Evolutionary conservation across 176 grass and related monocot genomes (phyloP).

Genomic region (Oryza longistaminata): DNA sequence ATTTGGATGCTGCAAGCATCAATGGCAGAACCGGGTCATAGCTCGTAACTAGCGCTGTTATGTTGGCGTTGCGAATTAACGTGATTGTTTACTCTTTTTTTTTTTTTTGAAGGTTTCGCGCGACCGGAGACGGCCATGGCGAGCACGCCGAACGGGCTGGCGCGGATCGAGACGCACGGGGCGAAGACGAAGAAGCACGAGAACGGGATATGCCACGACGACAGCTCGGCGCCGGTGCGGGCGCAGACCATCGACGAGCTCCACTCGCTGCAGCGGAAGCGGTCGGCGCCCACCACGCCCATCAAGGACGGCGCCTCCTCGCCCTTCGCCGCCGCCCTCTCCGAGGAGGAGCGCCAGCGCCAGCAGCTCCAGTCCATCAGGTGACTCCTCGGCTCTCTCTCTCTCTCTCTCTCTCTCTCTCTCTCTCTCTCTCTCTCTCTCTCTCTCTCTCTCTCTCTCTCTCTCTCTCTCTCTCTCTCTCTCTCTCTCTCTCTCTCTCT

Average conservation of each 20-base stretch:
- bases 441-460: background rate
- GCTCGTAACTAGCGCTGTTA: too few species aligned
- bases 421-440: background rate
- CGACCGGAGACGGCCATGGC: background rate
- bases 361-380: conserved; percentile 98
- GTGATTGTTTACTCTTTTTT: background rate
- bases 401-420: background rate
- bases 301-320: conserved; percentile 53
- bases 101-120: background rate
- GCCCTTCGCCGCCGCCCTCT: conserved; percentile 51
- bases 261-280: conserved; percentile 86
- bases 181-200: conserved; percentile 43
- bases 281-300: conserved; percentile 76
- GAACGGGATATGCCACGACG: conserved; percentile 95
- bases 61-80: conserved; percentile 7
- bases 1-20: background rate
- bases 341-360: conserved; percentile 57
- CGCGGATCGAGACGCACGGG: conserved; percentile 71
- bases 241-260: conserved; percentile 98
- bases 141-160: conserved; percentile 53
- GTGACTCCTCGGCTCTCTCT: conserved; percentile 4
- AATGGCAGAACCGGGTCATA: conserved; percentile 1
- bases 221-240: conserved; percentile 72
- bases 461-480: background rate
- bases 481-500: background rate